Conservation (phyloP, 305 asterid genomes). For the Plantago rigida region DNA sequence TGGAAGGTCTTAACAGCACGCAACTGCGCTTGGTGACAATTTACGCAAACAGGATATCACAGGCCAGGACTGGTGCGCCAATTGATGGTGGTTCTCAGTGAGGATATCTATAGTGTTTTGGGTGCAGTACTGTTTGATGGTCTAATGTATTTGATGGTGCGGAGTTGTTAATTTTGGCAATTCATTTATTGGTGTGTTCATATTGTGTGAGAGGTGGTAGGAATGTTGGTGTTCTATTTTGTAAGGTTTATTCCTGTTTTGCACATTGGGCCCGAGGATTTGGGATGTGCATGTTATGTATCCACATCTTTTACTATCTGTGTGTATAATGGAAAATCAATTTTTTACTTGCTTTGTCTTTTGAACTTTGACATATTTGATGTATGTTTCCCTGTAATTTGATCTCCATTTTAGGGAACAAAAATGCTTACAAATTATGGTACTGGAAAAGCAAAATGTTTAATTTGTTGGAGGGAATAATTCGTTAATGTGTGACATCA, state of each 20-base stretch:
- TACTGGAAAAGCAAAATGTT: too few relatives aligned
- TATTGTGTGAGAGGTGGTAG: conserved; percentile 29
- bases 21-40: conserved; percentile 83
- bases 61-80: conserved; percentile 86
- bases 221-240: conserved; percentile 24
- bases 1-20: conserved; percentile 90
- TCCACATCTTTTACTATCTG: conserved; percentile 3
- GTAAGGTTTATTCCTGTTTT: conserved; percentile 22
- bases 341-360: conserved; percentile 10
- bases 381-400: not conserved
- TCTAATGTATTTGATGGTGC: conserved; percentile 8
- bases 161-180: conserved; percentile 28
- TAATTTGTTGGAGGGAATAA: too few relatives aligned
- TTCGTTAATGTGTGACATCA: too few relatives aligned
- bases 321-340: conserved; percentile 9
- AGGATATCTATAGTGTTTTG: not conserved
- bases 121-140: not conserved
- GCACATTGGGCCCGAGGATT: conserved; percentile 21
- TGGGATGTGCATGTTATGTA: conserved; percentile 12
- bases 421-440: too few relatives aligned
- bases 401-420: too few relatives aligned
- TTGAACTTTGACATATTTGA: not conserved
- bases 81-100: conserved; percentile 38
- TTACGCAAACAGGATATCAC: conserved; percentile 93
- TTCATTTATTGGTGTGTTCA: conserved; percentile 30